Evolutionary conservation across 2,329 filamentous ascomycete species (phyloP).

Genomic region (Colletotrichum higginsianum): DNA sequence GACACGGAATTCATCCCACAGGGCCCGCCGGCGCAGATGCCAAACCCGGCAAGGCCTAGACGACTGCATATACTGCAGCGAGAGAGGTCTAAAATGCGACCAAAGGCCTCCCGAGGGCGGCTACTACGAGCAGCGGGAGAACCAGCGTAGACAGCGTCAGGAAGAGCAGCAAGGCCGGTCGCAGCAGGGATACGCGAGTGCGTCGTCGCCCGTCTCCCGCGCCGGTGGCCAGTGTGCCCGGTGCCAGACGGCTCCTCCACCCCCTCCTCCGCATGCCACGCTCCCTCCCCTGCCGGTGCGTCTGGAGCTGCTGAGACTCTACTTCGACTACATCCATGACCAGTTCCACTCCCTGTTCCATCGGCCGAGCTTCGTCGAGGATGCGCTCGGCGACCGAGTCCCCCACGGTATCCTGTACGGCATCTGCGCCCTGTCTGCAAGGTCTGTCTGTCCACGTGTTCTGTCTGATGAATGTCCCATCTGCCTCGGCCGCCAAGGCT

Average conservation of each 20-base stretch:
- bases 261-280: conserved; percentile 14
- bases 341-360: conserved; percentile 55
- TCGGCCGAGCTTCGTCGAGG: conserved; percentile 47
- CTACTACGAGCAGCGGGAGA: conserved; percentile 42
- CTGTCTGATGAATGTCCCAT: too few relatives aligned
- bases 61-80: conserved; percentile 66
- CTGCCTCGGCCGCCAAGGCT: neutral
- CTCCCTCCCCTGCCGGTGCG: conserved; percentile 43
- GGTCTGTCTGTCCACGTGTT: conserved; percentile 30
- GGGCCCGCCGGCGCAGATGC: conserved; percentile 42
- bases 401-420: conserved; percentile 46
- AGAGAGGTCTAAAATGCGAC: conserved; percentile 62
- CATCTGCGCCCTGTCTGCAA: conserved; percentile 47
- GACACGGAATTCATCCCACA: conserved; percentile 22
- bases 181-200: conserved; percentile 7
- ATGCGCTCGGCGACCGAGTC: conserved; percentile 45
- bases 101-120: conserved; percentile 52
- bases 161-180: conserved; percentile 16
- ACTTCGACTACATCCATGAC: conserved; percentile 54
- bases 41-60: conserved; percentile 52
- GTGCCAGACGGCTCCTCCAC: conserved; percentile 14
- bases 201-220: conserved; percentile 26
- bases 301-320: conserved; percentile 50
- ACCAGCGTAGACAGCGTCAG: conserved; percentile 28
- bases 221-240: conserved; percentile 30